Evolutionary conservation across 345 rosid species (phyloP).

Genomic region (Xanthoceras sorbifolium): DNA sequence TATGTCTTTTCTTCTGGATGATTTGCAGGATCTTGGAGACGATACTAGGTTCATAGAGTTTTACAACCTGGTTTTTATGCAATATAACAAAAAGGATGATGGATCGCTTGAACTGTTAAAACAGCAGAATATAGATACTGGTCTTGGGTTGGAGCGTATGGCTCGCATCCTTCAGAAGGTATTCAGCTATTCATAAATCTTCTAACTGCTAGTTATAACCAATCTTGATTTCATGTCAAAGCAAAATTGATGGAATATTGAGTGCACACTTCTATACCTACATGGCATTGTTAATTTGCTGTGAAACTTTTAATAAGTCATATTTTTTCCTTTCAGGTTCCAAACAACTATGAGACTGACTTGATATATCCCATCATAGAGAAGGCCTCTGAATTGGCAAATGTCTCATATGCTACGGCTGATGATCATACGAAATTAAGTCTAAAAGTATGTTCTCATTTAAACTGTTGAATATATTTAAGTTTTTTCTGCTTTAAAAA

Average conservation of each 20-base stretch:
- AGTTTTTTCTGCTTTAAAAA: neutral
- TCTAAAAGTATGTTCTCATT: slow-evolving; percentile 52
- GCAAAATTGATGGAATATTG: slow-evolving; percentile 3
- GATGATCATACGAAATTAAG: slow-evolving; percentile 55
- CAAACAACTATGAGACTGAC: slow-evolving; percentile 95
- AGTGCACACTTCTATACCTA: neutral
- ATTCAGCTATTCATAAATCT: slow-evolving; percentile 1
- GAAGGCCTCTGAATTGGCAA: slow-evolving; percentile 69
- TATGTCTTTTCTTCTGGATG: slow-evolving; percentile 14
- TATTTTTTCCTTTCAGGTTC: slow-evolving; percentile 56
- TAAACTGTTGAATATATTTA: slow-evolving; percentile 6
- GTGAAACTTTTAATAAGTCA: slow-evolving; percentile 12
- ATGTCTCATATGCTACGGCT: slow-evolving; percentile 60
- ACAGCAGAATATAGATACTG: slow-evolving; percentile 92
- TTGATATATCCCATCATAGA: slow-evolving; percentile 85
- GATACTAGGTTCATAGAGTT: slow-evolving; percentile 89
- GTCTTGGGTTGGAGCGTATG: slow-evolving; percentile 91
- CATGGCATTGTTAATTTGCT: slow-evolving; percentile 6
- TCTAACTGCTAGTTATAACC: neutral
- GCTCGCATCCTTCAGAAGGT: slow-evolving; percentile 92
- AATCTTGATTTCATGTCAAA: slow-evolving; percentile 17
- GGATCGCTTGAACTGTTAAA: slow-evolving; percentile 83
- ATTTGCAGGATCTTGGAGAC: slow-evolving; percentile 85
- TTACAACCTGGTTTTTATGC: slow-evolving; percentile 96
- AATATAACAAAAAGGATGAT: slow-evolving; percentile 83